A percentile compares a stretch with the other conserved stretches of the same genome.
Evolutionary conservation across 148 eudicot species (phyloP).

Genomic region (Drosera capensis): DNA sequence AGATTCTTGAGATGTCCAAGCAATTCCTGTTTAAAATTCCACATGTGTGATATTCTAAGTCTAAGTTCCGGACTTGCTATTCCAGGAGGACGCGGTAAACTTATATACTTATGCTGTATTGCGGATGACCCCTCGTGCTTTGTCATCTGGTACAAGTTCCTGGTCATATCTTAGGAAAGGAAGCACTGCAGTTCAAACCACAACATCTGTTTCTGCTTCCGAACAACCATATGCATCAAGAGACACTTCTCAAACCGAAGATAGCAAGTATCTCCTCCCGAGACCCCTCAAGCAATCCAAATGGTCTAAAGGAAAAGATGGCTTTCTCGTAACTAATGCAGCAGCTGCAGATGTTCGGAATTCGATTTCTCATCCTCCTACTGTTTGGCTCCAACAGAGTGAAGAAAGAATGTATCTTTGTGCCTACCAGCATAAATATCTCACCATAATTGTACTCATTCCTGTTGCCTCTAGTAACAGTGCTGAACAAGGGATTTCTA

Average conservation of each 20-base stretch:
- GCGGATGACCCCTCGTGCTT: conserved; percentile 72
- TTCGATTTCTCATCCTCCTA: conserved; percentile 28
- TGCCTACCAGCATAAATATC: conserved; percentile 69
- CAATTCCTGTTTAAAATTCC: not conserved
- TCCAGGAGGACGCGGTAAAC: conserved; percentile 75
- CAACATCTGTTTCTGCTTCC: conserved; percentile 24
- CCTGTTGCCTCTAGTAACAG: conserved; percentile 48
- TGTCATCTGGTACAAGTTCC: conserved; percentile 54
- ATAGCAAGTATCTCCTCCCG: conserved; percentile 25
- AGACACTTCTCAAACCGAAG: conserved; percentile 39
- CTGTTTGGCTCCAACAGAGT: conserved; percentile 60
- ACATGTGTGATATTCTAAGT: not conserved
- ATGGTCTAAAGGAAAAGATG: conserved; percentile 89
- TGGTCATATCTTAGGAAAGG: conserved; percentile 83
- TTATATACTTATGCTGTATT: conserved; percentile 69
- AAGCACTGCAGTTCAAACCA: conserved; percentile 28
- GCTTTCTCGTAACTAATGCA: conserved; percentile 59
- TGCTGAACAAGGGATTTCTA: conserved; percentile 55
- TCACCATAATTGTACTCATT: conserved; percentile 58
- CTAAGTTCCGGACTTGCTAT: conserved; percentile 4
- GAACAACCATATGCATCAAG: conserved; percentile 32
- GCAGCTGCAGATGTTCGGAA: conserved; percentile 37
- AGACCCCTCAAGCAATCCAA: conserved; percentile 65
- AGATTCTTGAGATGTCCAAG: not conserved
- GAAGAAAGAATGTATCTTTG: conserved; percentile 72